Evolutionary conservation across 164 flowering plant genomes (phyloP), one percentile per base, ranked within the genome.

Genomic region (Vitis riparia): DNA sequence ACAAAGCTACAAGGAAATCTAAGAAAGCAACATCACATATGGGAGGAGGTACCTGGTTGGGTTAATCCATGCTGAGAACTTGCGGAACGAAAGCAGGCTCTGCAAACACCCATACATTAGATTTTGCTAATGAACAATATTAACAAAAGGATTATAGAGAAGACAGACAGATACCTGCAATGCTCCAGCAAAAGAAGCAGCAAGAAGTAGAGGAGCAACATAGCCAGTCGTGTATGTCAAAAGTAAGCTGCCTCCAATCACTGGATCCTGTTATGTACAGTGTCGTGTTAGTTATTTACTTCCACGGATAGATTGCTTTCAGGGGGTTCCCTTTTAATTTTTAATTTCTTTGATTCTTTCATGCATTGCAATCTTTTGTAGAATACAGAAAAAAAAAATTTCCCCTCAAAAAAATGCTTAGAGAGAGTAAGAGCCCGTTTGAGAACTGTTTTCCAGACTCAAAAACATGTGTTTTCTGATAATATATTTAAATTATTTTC

Each of bases 151-250:
- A 37, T 16, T 50, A 9, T 23, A 10, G 12, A 8, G 12, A 8
- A 50, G 47, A 15, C 19, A 59, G 59, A 32, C 11, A 27, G 3
- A 5, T 78, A 95, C 97, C 96, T 95, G 99, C 84, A 93, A 77
- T 71, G 98, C 99, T 65, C 97, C 96, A 17, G 98, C 99, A 83
- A 95, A 95, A 51, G 99, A 95, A 73, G 98, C 99, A 69, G 99
- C 98, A 72, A 95, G 89, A 73, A 93, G 96, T 55, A 95, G 85
- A 66, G 99, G 99, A 69, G 96, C 87, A 68, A 95, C 89, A 79
- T 92, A 95, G 63, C 99, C 99, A 19, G 99, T 95, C 65, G 99
- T 90, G 87, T 93, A 93, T n/a, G 96, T 86, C 81, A 95, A 78
- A 61, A 95, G 92, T 68, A 95, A 80, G 87, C 96, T 90, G 61